A percentile compares a stretch with the other conserved stretches of the same genome.
Evolutionary conservation across 1,139 yeast species (phyloP).

Genomic region (Schwanniomyces etchellsii): DNA sequence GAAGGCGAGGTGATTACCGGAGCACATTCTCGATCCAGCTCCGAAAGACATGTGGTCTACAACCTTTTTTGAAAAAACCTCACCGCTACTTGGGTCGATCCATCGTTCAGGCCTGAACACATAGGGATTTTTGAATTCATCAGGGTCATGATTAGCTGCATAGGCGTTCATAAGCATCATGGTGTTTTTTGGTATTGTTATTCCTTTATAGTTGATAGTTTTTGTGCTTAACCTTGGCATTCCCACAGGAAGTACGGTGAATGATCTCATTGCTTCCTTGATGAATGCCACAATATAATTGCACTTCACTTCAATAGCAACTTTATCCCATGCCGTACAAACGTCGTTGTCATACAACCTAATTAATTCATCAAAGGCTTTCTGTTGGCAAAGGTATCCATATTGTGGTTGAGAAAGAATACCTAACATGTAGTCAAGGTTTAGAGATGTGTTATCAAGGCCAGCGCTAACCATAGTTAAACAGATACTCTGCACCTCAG

Average conservation of each 20-base stretch:
- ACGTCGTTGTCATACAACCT: slow-evolving; percentile 21
- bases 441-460: slow-evolving; percentile 65
- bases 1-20: slow-evolving; percentile 58
- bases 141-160: slow-evolving; percentile 64
- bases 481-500: slow-evolving; percentile 58
- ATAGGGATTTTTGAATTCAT: slow-evolving; percentile 42
- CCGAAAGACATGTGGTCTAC: slow-evolving; percentile 60
- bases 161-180: slow-evolving; percentile 60
- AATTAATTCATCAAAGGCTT: slow-evolving; percentile 32
- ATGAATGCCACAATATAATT: slow-evolving; percentile 53
- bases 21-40: slow-evolving; percentile 64
- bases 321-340: slow-evolving; percentile 42
- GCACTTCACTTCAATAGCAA: slow-evolving; percentile 30
- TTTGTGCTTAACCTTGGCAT: slow-evolving; percentile 59
- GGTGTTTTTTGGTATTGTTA: slow-evolving; percentile 50
- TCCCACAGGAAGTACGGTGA: slow-evolving; percentile 63
- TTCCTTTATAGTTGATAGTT: slow-evolving; percentile 32
- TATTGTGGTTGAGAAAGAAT: slow-evolving; percentile 46
- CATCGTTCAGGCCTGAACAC: slow-evolving; percentile 56
- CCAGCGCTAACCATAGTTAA: slow-evolving; percentile 80
- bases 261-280: slow-evolving; percentile 57
- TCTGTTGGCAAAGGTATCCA: slow-evolving; percentile 41
- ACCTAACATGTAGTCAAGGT: slow-evolving; percentile 56
- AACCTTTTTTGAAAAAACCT: slow-evolving; percentile 14
- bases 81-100: slow-evolving; percentile 26